Conservation (phyloP, 2,329 filamentous ascomycete species). For the Exophiala oligosperma region DNA sequence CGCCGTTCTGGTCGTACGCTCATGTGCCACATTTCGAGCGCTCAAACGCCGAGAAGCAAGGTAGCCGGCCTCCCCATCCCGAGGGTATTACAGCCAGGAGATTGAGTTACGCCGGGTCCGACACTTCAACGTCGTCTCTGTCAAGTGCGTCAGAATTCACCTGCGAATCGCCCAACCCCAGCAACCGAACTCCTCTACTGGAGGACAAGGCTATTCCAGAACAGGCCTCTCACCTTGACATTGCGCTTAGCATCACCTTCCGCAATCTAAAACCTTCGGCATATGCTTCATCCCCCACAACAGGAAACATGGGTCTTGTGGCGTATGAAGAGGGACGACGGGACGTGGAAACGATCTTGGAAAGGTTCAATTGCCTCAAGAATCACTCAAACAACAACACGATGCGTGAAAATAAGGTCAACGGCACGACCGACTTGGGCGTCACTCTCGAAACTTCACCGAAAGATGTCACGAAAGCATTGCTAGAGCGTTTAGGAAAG, state of each 20-base stretch:
- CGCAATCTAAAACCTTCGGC: conserved; percentile 61
- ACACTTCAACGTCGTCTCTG: background rate
- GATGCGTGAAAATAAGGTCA: background rate
- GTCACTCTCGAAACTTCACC: background rate
- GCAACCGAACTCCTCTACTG: background rate
- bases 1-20: conserved; percentile 69
- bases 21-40: conserved; percentile 3
- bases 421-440: background rate
- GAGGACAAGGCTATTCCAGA: background rate
- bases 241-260: conserved; percentile 87
- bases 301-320: conserved; percentile 79
- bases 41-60: background rate
- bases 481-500: background rate
- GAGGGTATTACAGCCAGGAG: background rate
- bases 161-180: background rate
- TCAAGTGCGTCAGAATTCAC: background rate
- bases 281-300: conserved; percentile 73
- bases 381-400: background rate
- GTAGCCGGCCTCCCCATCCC: background rate
- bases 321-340: conserved; percentile 78
- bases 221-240: conserved; percentile 50
- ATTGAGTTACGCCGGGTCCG: background rate
- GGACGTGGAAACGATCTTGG: conserved; percentile 65
- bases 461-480: background rate
- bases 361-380: conserved; percentile 11